Base-by-base conservation (phyloP, 352 stramenopile species). In the Phytophthora palmivora region DNA sequence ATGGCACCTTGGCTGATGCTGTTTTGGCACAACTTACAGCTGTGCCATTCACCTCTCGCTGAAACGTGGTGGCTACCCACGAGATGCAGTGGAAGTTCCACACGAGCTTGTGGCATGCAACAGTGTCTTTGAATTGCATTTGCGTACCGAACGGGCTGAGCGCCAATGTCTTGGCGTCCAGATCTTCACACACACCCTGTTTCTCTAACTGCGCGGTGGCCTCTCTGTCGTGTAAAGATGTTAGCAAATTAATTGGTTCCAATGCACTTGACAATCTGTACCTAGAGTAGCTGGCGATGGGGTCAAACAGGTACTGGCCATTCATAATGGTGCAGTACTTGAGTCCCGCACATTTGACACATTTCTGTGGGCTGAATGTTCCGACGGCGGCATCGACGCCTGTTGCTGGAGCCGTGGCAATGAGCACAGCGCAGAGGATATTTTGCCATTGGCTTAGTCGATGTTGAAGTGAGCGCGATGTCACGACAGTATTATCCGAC, bases 51-150 rank as follows among this genome's bases (percentile, higher is more conserved):
- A 87, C 65, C 11, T 74, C 50, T 16, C 74, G 66, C 30, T 74
- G 19, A 47, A 87, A 87, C 18, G 72, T 84, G 3, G 64, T 75
- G 15, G 81, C 65, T 10, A 79, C 79, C 79, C 81, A 88, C 39
- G 84, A 86, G 10, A 92, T 64, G 47, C 84, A 92, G 58, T 92
- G 82, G 59, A 87, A 89, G 37, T 87, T 91, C 76, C 83, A 89
- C 46, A 92, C 84, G 24, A 91, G 72, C n/a, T 61, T 47, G 8
- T 64, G 81, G 48, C 84, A 92, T 2, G 58, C 57, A 0, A 62
- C 6, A 8, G 84, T 87, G 77, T 89, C 70, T 59, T 91, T 89
- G 66, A 89, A 92, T 65, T 92, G 84, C 38, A 79, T 66, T 42
- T 81, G 46, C 14, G 72, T 51, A 4, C 84, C 84, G 58, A 92